A percentile compares a stretch with the other conserved stretches of the same genome.
phyloP scores from a whole-genome alignment of 116 monocot species.

The Iris pallida region DNA sequence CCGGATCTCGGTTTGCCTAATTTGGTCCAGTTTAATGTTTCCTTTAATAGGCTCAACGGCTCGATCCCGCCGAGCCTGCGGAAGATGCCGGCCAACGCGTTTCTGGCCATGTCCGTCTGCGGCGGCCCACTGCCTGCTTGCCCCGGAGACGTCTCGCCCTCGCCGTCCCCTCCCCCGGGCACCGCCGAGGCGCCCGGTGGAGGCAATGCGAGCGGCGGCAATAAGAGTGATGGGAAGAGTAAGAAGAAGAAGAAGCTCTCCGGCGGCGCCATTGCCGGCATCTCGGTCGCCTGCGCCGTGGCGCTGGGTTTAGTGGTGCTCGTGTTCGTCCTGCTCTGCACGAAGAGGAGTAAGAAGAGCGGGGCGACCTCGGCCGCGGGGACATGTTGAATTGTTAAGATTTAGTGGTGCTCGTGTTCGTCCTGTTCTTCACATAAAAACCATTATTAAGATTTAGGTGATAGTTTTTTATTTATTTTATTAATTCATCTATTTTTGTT shows the following conservation, averaged over 20 bases:
- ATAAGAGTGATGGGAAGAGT: conserved; percentile 6
- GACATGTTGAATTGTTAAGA: too few species aligned
- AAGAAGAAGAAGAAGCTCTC: conserved; percentile 42
- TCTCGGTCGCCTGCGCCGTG: conserved; percentile 35
- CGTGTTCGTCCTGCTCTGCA: conserved; percentile 36
- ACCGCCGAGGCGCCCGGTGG: not conserved
- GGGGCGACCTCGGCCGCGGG: not conserved
- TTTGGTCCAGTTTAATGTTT: conserved; percentile 41
- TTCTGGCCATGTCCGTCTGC: conserved; percentile 29
- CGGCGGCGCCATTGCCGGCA: conserved; percentile 76
- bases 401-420: too few species aligned
- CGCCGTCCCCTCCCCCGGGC: conserved; percentile 21
- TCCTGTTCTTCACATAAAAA: too few species aligned
- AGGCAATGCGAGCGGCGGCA: not conserved
- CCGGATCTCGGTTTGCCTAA: conserved; percentile 39
- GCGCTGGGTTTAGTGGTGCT: conserved; percentile 26
- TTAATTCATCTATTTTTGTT: too few species aligned
- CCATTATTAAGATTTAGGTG: too few species aligned
- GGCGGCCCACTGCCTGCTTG: conserved; percentile 38
- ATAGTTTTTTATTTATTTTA: too few species aligned
- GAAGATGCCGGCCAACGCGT: conserved; percentile 22
- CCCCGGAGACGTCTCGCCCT: conserved; percentile 18
- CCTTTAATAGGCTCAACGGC: conserved; percentile 49
- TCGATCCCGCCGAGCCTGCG: conserved; percentile 37
- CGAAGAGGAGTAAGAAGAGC: conserved; percentile 6